phyloP scores from a whole-genome alignment of 176 grass and related monocot genomes.

The Alloteropsis semialata region DNA sequence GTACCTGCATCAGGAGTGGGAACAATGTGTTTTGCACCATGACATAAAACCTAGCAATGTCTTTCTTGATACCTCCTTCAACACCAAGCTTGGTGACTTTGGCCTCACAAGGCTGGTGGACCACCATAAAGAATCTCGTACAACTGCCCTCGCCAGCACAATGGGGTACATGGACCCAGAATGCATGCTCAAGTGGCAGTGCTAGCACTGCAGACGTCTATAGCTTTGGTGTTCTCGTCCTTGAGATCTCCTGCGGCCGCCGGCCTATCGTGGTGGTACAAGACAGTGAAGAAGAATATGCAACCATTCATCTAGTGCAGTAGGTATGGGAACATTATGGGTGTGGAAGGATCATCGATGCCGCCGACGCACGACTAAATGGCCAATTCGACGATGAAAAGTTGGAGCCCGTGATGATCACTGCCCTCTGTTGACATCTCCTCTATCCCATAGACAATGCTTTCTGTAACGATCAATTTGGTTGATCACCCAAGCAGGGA shows the following conservation, averaged over 20 bases:
- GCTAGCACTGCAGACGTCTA: not conserved
- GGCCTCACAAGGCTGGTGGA: not conserved
- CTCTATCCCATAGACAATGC: no score
- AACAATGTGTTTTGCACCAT: not conserved
- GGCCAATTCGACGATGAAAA: not conserved
- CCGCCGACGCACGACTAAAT: not conserved
- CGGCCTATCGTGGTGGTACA: not conserved
- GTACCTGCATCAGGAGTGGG: not conserved
- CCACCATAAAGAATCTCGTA: not conserved
- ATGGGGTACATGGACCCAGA: not conserved
- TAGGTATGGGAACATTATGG: not conserved
- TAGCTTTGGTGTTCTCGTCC: not conserved
- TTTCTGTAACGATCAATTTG: no score
- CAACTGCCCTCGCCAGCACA: not conserved
- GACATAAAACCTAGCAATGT: not conserved
- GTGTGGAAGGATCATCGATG: not conserved
- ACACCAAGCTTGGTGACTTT: not conserved
- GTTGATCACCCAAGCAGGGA: no score
- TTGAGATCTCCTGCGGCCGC: not conserved
- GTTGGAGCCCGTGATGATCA: slow-evolving; percentile 20
- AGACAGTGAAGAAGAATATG: not conserved
- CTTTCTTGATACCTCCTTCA: not conserved
- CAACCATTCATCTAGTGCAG: not conserved
- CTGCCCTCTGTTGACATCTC: slow-evolving; percentile 26
- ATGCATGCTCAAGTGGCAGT: not conserved